A percentile compares a stretch with the other conserved stretches of the same genome.
phyloP scores from a whole-genome alignment of 1,284 basidiomycete genomes.

The Erythrobasidium hasegawianum region DNA sequence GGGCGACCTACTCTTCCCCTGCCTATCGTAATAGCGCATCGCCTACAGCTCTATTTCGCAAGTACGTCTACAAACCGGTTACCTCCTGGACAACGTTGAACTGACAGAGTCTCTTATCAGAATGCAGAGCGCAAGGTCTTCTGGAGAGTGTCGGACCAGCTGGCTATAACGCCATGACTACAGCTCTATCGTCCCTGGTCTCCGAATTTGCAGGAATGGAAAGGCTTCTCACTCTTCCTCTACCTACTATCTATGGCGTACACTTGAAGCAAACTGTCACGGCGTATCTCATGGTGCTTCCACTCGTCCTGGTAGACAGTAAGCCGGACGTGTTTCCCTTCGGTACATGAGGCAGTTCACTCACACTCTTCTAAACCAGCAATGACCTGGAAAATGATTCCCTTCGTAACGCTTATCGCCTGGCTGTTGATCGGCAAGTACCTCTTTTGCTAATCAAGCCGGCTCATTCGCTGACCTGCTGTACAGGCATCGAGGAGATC shows the following conservation, averaged over 20 bases:
- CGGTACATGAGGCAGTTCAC: no score
- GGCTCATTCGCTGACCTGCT: no score
- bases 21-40: conserved; percentile 45
- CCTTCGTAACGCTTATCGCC: conserved; percentile 42
- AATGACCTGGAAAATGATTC: conserved; percentile 33
- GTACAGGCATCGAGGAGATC: conserved; percentile 44
- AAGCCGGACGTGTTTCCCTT: no score
- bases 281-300: conserved; percentile 42
- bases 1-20: conserved; percentile 43
- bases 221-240: conserved; percentile 29
- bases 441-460: no score
- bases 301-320: conserved; percentile 42
- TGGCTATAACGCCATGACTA: conserved; percentile 41
- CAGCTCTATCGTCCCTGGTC: conserved; percentile 34
- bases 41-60: conserved; percentile 44
- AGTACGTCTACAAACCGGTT: no score
- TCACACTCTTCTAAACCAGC: no score
- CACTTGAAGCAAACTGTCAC: conserved; percentile 34
- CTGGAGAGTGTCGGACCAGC: conserved; percentile 44
- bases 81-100: no score
- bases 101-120: no score
- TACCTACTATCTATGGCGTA: conserved; percentile 38
- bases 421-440: conserved; percentile 44
- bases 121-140: conserved; percentile 38
- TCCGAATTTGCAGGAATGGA: conserved; percentile 42